These are phyloP conservation scores for Colletotrichum paranaense DNA, from an alignment of 2,329 filamentous ascomycete genomes.

Conservation along the genomic window DNA sequence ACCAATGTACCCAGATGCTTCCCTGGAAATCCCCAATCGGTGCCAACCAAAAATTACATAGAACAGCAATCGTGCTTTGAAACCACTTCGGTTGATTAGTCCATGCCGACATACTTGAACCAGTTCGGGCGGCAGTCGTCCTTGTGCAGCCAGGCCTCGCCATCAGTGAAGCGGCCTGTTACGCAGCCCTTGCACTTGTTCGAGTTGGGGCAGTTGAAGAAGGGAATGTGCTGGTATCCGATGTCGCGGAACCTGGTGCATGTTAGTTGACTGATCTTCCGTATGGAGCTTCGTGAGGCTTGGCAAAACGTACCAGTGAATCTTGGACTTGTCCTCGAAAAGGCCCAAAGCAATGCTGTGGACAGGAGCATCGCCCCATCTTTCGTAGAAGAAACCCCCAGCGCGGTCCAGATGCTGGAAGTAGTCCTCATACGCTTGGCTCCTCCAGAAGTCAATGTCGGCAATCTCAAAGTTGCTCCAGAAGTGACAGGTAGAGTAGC, in stretches of 20 bases:
- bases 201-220: slow-evolving; percentile 98
- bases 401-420: slow-evolving; percentile 95
- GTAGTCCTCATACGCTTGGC: slow-evolving; percentile 91
- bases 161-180: slow-evolving; percentile 89
- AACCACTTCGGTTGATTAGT: slow-evolving; percentile 55
- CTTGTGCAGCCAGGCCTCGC: slow-evolving; percentile 83
- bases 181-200: slow-evolving; percentile 91
- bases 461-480: slow-evolving; percentile 99
- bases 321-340: slow-evolving; percentile 89
- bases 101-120: slow-evolving; percentile 94
- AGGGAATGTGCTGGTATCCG: slow-evolving; percentile 97
- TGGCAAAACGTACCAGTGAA: slow-evolving; percentile 82
- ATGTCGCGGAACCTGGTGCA: slow-evolving; percentile 93
- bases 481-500: slow-evolving; percentile 98
- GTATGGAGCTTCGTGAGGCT: not conserved
- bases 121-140: slow-evolving; percentile 97
- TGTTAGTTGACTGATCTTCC: slow-evolving; percentile 23
- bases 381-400: slow-evolving; percentile 98
- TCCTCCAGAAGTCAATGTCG: slow-evolving; percentile 92
- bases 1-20: slow-evolving; percentile 33
- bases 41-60: slow-evolving; percentile 32
- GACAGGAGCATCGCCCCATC: slow-evolving; percentile 98
- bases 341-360: slow-evolving; percentile 93
- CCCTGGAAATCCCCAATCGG: slow-evolving; percentile 27
- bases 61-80: slow-evolving; percentile 14